These are phyloP conservation scores for Furcasterigmium furcatum DNA, from an alignment of 2,329 filamentous ascomycete genomes.

Conservation along the genomic window DNA sequence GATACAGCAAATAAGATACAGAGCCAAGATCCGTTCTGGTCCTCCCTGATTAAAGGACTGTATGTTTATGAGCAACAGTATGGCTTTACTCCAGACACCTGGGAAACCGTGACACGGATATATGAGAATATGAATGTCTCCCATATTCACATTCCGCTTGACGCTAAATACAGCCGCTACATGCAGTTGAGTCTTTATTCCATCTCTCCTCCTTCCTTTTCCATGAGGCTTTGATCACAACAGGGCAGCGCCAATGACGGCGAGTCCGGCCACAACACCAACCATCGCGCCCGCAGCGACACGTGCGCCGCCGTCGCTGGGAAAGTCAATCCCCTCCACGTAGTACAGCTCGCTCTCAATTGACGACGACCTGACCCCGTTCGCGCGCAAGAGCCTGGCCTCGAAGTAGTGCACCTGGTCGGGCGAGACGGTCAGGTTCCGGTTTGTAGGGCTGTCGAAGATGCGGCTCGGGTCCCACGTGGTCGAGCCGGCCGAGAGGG, in stretches of 20 bases:
- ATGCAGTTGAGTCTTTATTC: too few species aligned
- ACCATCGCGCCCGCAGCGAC: neutral
- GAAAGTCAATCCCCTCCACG: neutral
- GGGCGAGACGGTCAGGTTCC: neutral
- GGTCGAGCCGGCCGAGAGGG: neutral
- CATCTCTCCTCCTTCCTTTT: too few species aligned
- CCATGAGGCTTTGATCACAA: too few species aligned
- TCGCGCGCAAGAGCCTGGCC: neutral
- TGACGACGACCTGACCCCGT: neutral
- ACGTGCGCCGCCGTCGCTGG: neutral
- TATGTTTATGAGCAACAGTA: too few species aligned
- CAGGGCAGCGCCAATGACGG: neutral
- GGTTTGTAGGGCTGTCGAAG: neutral
- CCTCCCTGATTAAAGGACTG: too few species aligned
- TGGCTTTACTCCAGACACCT: too few species aligned
- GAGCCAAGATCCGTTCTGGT: too few species aligned
- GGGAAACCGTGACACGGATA: too few species aligned
- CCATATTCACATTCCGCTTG: too few species aligned
- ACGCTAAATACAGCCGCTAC: too few species aligned
- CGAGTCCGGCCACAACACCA: neutral
- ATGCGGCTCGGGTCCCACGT: neutral
- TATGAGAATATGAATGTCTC: too few species aligned
- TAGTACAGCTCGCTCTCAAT: neutral
- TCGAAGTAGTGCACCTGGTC: neutral
- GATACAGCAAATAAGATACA: too few species aligned